A percentile compares a stretch with the other conserved stretches of the same genome.
These are phyloP conservation scores for Luffa aegyptiaca DNA, from an alignment of 306 rosid species.

Conservation along the genomic window DNA sequence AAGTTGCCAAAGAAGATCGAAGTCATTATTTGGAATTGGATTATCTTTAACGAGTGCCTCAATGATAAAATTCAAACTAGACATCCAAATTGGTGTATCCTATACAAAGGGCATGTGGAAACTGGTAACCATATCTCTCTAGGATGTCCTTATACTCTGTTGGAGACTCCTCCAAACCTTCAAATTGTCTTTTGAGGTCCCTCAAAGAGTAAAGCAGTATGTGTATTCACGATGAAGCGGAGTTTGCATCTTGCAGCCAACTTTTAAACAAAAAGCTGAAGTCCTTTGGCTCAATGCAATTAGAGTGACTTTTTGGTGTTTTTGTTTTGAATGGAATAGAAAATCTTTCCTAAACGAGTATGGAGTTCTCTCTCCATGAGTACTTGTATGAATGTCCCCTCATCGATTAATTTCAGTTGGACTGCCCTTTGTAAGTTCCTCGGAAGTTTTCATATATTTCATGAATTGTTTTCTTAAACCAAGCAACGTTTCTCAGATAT, in stretches of 20 bases:
- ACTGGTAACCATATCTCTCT: not conserved
- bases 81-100: not conserved
- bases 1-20: not conserved
- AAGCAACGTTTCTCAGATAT: too few species aligned
- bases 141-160: not conserved
- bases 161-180: not conserved
- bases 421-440: too few species aligned
- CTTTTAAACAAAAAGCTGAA: not conserved
- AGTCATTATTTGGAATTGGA: not conserved
- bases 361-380: too few species aligned
- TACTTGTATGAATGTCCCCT: too few species aligned
- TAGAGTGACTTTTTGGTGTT: not conserved
- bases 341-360: too few species aligned
- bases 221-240: not conserved
- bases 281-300: not conserved
- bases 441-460: too few species aligned
- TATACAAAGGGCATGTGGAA: not conserved
- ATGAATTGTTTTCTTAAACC: too few species aligned
- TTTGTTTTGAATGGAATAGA: too few species aligned
- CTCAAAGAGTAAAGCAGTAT: not conserved
- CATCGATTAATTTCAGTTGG: too few species aligned
- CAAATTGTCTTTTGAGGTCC: not conserved
- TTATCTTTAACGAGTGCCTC: not conserved
- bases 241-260: not conserved
- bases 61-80: not conserved